Conservation (phyloP, 805 yeast genomes). For the Kodamaea restingae region DNA sequence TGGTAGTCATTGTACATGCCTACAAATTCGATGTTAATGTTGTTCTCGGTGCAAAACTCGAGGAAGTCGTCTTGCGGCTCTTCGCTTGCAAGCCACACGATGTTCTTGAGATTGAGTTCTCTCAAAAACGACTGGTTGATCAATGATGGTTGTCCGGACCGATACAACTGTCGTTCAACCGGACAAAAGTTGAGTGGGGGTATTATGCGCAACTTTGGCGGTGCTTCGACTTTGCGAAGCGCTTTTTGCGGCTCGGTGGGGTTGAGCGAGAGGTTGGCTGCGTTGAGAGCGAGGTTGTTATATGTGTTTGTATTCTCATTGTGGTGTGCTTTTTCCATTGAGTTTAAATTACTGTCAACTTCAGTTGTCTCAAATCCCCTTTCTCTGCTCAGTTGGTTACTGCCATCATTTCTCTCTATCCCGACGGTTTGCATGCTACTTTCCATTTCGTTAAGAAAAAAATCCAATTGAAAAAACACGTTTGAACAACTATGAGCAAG, state of each 20-base stretch:
- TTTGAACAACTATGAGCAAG: constrained; percentile 30
- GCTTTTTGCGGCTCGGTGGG: background rate
- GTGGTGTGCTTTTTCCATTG: no score
- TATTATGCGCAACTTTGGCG: constrained; percentile 67
- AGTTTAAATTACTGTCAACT: no score
- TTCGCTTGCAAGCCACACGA: constrained; percentile 92
- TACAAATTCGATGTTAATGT: constrained; percentile 75
- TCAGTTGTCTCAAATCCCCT: no score
- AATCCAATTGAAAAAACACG: constrained; percentile 7
- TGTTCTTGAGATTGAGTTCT: constrained; percentile 68
- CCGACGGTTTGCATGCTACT: no score
- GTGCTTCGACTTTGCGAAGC: constrained; percentile 28
- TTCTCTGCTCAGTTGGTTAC: no score
- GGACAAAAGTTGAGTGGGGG: constrained; percentile 97
- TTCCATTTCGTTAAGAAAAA: background rate
- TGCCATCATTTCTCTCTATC: no score
- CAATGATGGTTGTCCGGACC: constrained; percentile 95
- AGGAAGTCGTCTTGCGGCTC: constrained; percentile 89
- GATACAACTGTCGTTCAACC: constrained; percentile 78
- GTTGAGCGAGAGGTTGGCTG: no score
- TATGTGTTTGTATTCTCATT: no score
- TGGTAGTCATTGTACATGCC: constrained; percentile 48
- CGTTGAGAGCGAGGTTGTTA: no score
- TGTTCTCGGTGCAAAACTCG: constrained; percentile 70
- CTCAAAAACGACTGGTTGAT: constrained; percentile 83